These are phyloP conservation scores for Alternaria triticimaculans DNA, from an alignment of 2,329 filamentous ascomycete genomes.

Conservation along the genomic window DNA sequence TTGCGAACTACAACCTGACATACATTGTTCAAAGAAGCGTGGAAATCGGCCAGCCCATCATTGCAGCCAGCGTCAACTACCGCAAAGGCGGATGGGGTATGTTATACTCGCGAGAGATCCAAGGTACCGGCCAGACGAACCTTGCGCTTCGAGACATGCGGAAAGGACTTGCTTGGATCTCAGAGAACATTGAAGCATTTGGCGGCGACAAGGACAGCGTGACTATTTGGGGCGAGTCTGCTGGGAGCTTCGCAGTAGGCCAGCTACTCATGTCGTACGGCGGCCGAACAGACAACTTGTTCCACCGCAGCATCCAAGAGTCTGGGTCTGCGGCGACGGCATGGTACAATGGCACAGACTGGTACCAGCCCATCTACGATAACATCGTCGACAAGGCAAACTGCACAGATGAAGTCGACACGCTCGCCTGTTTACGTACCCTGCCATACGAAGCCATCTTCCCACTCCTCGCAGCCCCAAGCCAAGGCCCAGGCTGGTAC, in stretches of 20 bases:
- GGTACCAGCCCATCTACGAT: conserved; percentile 58
- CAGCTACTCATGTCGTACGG: conserved; percentile 46
- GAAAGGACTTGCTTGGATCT: conserved; percentile 55
- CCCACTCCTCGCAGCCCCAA: conserved; percentile 56
- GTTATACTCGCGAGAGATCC: conserved; percentile 57
- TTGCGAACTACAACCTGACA: conserved; percentile 66
- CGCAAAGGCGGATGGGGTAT: conserved; percentile 74
- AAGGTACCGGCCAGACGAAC: conserved; percentile 57
- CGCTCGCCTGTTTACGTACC: conserved; percentile 61
- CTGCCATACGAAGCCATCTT: conserved; percentile 67
- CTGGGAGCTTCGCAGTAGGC: conserved; percentile 52
- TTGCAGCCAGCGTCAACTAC: conserved; percentile 48
- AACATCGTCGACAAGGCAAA: conserved; percentile 56
- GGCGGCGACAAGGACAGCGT: conserved; percentile 52
- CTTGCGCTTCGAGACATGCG: conserved; percentile 52
- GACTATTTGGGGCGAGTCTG: conserved; percentile 56
- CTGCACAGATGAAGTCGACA: conserved; percentile 59
- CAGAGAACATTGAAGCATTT: conserved; percentile 53
- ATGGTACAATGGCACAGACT: conserved; percentile 49
- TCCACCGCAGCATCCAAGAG: conserved; percentile 48
- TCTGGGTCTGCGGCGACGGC: conserved; percentile 48
- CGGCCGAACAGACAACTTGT: conserved; percentile 43
- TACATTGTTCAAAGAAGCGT: conserved; percentile 61
- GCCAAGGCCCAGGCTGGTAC: conserved; percentile 49
- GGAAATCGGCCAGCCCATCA: conserved; percentile 46